Base-by-base conservation (phyloP, 768 basidiomycete genomes). In the Psilocybe sp. region DNA sequence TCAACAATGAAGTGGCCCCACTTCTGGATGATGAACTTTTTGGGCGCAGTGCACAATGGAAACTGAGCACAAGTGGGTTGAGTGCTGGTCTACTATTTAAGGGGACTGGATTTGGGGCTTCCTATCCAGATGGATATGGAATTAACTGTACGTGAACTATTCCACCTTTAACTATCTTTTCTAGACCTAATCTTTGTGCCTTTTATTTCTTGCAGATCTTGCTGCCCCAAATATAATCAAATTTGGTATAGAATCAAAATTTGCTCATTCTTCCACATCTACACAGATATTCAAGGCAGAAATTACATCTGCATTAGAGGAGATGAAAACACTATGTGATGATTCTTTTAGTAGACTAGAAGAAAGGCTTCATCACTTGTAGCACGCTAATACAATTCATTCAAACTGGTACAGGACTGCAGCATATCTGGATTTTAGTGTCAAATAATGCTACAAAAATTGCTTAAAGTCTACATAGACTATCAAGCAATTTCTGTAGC, bases 191-290 rank as follows among this genome's bases (percentile, higher is more conserved):
- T 18, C 32, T 10, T 44, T 8, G 6, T 34, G 19, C 14, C 28
- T 12, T 37, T 15, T 18, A 20, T 18, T 11, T 37, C 28, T 20
- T 44, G 18, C 57, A 96, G 95, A 97, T 66, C 79, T 96, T 50
- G 80, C 89, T 49, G 91, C 85, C 12, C 81, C 85, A 12, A 69
- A 84, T 38, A 73, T 84, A 50, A 75, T 98, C 62, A 95, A 93
- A 67, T 94, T 97, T 69, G 94, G 96, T 2, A 84, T 97, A 62
- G 96, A 98, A 64, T 91, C 88, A 40, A 98, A 98, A 65, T 70
- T 76, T 52, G 87, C 87, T 5, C 82, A 75, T 52, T 61, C 76
- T 3, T 60, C 69, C 14, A 95, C 93, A 14, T 89, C 89, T 14
- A 96, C 92, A 12, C 64, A 72, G 7, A 49, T 51, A 19, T 89